These are phyloP conservation scores for Termitomyces sp. DNA, from an alignment of 768 basidiomycete genomes.

Conservation along the genomic window DNA sequence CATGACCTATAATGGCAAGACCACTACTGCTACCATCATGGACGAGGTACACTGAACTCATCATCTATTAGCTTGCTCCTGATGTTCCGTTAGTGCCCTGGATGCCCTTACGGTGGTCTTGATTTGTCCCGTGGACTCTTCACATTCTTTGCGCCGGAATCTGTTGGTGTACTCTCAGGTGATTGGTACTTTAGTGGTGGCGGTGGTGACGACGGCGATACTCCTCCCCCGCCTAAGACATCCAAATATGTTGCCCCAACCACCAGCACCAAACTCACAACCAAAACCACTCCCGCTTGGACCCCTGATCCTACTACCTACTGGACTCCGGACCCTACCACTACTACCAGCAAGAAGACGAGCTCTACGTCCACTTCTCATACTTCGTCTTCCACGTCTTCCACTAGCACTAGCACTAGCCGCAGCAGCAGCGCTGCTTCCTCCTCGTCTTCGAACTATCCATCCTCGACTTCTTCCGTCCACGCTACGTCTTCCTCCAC, in stretches of 20 bases:
- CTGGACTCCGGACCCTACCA: conserved; percentile 16
- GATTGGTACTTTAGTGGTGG: conserved; percentile 42
- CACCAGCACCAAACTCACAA: conserved; percentile 13
- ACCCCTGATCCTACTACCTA: conserved; percentile 17
- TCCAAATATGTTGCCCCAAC: conserved; percentile 14
- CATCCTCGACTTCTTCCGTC: background rate
- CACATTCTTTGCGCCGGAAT: conserved; percentile 42
- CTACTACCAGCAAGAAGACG: conserved; percentile 8
- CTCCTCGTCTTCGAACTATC: conserved; percentile 2
- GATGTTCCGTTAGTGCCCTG: conserved; percentile 4
- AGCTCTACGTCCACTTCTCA: conserved; percentile 3
- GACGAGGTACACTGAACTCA: conserved; percentile 46
- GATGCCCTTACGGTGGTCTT: conserved; percentile 48
- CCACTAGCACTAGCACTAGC: conserved; percentile 7
- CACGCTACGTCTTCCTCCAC: conserved; percentile 8
- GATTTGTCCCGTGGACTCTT: conserved; percentile 63
- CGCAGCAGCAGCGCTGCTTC: conserved; percentile 1
- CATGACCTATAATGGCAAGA: conserved; percentile 59
- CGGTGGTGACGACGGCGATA: conserved; percentile 18
- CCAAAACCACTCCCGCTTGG: conserved; percentile 11
- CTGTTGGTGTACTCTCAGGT: conserved; percentile 48
- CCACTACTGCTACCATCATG: conserved; percentile 52
- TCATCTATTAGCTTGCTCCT: conserved; percentile 16
- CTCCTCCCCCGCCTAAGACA: conserved; percentile 14
- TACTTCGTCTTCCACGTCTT: conserved; percentile 1